Base-by-base conservation (phyloP, 352 stramenopile species). In the Phytophthora multivora region DNA sequence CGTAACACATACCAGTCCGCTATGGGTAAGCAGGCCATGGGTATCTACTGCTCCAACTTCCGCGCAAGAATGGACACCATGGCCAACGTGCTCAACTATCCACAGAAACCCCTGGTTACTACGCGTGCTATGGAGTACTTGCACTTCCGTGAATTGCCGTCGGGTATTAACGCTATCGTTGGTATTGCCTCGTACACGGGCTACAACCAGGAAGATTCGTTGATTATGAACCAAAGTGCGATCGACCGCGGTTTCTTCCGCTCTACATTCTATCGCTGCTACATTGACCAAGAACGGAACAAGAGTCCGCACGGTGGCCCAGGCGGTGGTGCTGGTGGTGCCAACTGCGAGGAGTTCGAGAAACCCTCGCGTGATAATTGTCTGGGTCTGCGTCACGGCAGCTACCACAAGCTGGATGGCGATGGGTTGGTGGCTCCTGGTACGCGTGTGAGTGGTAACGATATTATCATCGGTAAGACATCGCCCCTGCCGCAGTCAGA, bases 21-120 rank as follows among this genome's bases (percentile, higher is more conserved):
- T 62, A 99, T 99, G 98, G 98, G 98, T 46, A 99, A 99, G 81
- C 98, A 99, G 77, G 97, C 98, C 30, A 99, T 99, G 97, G 79
- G 86, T 61, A 99, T 99, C 58, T 99, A 99, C 77, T 90, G 93
- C 4, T 99, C 95, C 13, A 99, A 99, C 83, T 99, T 99, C 74
- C 92, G 98, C 47, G 95, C 98, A 54, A 88, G 98, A 52, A 99
- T 99, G 97, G 98, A 99, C 71, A 99, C 97, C 16, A 98, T 99
- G 90, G 97, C 97, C 7, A 98, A 99, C 75, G 96, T 99, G 11
- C 82, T 99, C 15, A 98, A 99, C 76, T 99, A 99, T 69, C 97
- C 98, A 6, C 97, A 99, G 81, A 99, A 99, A 71, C 98, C 98
- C 23, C 75, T 99, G 5, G 98, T 99, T 59, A 99, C 94, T 13